Evolutionary conservation across 306 rosid species (phyloP).

Genomic region (Fragaria vesca): DNA sequence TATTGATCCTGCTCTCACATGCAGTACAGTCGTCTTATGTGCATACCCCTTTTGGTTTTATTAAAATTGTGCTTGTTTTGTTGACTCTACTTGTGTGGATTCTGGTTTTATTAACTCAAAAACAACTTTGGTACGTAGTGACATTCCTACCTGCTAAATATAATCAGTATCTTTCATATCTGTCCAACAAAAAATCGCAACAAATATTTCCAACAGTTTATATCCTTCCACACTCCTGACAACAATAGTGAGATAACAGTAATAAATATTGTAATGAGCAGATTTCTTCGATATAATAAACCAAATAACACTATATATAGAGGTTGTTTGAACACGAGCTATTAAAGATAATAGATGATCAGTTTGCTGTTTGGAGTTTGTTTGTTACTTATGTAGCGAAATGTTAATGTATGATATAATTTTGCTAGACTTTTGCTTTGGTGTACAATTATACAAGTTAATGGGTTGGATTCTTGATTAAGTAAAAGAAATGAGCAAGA

Average conservation of each 20-base stretch:
- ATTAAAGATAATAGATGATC: no score
- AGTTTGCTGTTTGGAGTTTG: no score
- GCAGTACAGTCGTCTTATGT: conserved; percentile 9
- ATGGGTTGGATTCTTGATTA: background rate
- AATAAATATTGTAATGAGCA: no score
- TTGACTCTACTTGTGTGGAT: conserved; percentile 11
- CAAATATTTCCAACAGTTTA: background rate
- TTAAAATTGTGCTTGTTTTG: conserved; percentile 1
- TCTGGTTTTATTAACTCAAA: background rate
- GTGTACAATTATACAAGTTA: no score
- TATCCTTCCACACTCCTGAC: background rate
- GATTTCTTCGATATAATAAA: no score
- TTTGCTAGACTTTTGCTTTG: no score
- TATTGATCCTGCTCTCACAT: conserved; percentile 25
- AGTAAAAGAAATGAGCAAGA: background rate
- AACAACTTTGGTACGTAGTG: background rate
- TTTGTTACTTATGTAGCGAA: no score
- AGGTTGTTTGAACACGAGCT: no score
- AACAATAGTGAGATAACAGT: background rate
- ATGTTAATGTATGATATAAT: no score
- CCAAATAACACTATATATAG: no score
- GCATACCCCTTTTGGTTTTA: conserved; percentile 9
- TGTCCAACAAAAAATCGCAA: background rate
- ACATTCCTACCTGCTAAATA: background rate
- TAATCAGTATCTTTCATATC: background rate